phyloP scores from a whole-genome alignment of 371 early-diverging fungal genomes.

The Circinella minor region DNA sequence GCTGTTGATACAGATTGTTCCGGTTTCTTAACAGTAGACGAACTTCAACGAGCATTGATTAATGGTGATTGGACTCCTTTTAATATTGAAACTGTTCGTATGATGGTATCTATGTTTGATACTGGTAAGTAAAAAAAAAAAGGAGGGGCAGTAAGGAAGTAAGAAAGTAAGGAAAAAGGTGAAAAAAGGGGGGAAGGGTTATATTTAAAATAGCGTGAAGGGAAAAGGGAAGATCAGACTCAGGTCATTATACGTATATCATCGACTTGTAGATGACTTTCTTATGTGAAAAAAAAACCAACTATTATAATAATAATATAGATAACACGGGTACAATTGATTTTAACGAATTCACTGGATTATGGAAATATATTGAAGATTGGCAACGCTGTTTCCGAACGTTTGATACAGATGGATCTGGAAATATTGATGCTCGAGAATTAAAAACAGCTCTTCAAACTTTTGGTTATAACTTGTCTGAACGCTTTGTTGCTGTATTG shows the following conservation, averaged over 20 bases:
- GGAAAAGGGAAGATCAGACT: too few relatives aligned
- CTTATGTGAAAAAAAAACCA: too few relatives aligned
- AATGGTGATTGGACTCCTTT: conserved; percentile 73
- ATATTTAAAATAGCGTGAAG: too few relatives aligned
- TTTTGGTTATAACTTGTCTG: conserved; percentile 75
- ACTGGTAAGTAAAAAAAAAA: conserved; percentile 40
- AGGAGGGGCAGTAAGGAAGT: neutral
- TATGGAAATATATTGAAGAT: conserved; percentile 75
- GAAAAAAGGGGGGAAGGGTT: neutral
- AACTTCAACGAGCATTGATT: conserved; percentile 63
- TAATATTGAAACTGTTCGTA: conserved; percentile 64
- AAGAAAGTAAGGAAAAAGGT: neutral
- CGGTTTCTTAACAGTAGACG: conserved; percentile 54
- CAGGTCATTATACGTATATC: too few relatives aligned
- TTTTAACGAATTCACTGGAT: conserved; percentile 82
- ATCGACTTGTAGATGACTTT: too few relatives aligned
- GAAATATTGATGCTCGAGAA: conserved; percentile 77
- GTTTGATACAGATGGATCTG: conserved; percentile 82
- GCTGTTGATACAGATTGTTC: conserved; percentile 70
- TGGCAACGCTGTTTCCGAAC: conserved; percentile 81
- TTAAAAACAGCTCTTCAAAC: conserved; percentile 76
- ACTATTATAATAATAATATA: conserved; percentile 7
- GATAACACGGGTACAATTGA: conserved; percentile 71
- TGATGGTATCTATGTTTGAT: conserved; percentile 77
- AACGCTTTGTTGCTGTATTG: conserved; percentile 57